Evolutionary conservation across 2,329 filamentous ascomycete genomes (phyloP).

Genomic region (Diplodia intermedia): DNA sequence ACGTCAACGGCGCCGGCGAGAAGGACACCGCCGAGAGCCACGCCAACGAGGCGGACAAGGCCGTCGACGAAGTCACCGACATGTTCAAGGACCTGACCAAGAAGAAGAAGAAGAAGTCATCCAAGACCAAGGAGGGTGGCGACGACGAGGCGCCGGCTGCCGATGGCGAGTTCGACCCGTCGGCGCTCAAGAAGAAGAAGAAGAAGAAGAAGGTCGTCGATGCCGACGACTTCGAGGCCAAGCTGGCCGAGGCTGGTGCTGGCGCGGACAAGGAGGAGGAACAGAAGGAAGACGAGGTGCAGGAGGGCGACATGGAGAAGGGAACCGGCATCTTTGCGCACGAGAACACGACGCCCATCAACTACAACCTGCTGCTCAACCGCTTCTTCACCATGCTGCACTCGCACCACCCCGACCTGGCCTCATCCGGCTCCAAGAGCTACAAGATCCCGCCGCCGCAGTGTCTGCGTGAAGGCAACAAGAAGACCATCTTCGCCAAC

Average conservation of each 20-base stretch:
- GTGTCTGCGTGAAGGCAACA: slow-evolving; percentile 99
- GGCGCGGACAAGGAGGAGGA: slow-evolving; percentile 64
- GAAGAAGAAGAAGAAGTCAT: slow-evolving; percentile 72
- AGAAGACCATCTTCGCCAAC: slow-evolving; percentile 99
- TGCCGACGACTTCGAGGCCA: slow-evolving; percentile 70
- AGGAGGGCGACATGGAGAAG: slow-evolving; percentile 78
- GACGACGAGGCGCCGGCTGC: slow-evolving; percentile 58
- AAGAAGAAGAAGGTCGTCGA: slow-evolving; percentile 75
- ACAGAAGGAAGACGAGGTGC: slow-evolving; percentile 53
- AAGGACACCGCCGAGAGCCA: slow-evolving; percentile 85
- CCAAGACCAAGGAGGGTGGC: slow-evolving; percentile 65
- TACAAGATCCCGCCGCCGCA: slow-evolving; percentile 99
- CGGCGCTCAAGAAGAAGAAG: slow-evolving; percentile 84
- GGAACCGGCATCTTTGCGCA: slow-evolving; percentile 92
- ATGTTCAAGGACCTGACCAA: slow-evolving; percentile 73
- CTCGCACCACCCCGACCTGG: slow-evolving; percentile 95
- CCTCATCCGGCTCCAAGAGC: slow-evolving; percentile 85
- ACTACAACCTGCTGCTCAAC: slow-evolving; percentile 82
- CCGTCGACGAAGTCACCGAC: slow-evolving; percentile 68
- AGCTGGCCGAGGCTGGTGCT: slow-evolving; percentile 67
- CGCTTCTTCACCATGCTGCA: slow-evolving; percentile 95
- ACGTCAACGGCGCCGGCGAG: slow-evolving; percentile 75
- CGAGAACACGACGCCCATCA: slow-evolving; percentile 77
- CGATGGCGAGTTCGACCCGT: slow-evolving; percentile 69
- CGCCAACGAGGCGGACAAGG: slow-evolving; percentile 59